Conservation (phyloP, 345 rosid species). For the Corchorus olitorius region DNA sequence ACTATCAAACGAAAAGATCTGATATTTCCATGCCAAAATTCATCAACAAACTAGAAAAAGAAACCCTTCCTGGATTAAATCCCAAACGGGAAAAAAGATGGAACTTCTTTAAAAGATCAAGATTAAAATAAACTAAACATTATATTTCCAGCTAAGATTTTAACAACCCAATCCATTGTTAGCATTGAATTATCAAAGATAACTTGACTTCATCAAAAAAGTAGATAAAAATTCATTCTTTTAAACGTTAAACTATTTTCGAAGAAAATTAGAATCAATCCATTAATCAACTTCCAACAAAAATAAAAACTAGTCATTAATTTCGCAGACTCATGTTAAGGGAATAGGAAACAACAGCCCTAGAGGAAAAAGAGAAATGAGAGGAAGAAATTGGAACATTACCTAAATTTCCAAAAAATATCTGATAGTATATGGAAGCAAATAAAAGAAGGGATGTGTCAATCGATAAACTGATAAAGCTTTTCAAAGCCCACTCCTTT, state of each 20-base stretch:
- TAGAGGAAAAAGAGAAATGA: neutral
- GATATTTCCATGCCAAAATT: neutral
- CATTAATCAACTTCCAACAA: slow-evolving; percentile 4
- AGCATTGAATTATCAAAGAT: neutral
- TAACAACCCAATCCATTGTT: neutral
- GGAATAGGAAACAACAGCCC: neutral
- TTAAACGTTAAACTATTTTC: neutral
- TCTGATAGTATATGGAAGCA: neutral
- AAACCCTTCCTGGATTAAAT: neutral
- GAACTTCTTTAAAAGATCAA: slow-evolving; percentile 1
- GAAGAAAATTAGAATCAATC: neutral
- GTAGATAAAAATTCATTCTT: neutral
- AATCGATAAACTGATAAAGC: neutral
- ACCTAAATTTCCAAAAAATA: slow-evolving; percentile 4
- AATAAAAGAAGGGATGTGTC: neutral
- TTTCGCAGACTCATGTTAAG: slow-evolving; percentile 17
- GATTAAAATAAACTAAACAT: neutral
- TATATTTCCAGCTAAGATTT: slow-evolving; percentile 3
- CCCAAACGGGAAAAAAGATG: neutral
- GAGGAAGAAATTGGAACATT: slow-evolving; percentile 9
- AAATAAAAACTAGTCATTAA: neutral
- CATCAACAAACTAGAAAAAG: slow-evolving; percentile 14
- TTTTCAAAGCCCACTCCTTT: slow-evolving; percentile 12
- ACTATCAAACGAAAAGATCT: slow-evolving; percentile 3
- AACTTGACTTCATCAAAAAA: neutral